Evolutionary conservation across 2,329 filamentous ascomycete genomes (phyloP).

Genomic region (Aspergillus japonicus): DNA sequence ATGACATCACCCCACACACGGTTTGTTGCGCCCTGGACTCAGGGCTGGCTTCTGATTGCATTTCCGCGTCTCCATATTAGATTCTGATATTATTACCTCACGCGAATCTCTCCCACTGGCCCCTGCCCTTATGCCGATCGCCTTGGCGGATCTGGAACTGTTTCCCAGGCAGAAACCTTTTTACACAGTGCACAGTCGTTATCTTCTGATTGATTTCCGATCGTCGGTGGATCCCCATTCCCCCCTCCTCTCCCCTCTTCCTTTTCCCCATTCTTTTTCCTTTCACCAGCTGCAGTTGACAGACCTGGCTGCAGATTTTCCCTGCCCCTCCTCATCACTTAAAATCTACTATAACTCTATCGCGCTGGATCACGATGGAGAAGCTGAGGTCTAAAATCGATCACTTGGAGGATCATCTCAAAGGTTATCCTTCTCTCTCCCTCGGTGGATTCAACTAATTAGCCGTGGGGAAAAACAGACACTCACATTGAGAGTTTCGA

Average conservation of each 20-base stretch:
- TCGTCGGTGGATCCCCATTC: neutral
- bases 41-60: neutral
- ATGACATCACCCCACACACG: conserved; percentile 6
- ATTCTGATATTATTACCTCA: neutral
- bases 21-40: neutral
- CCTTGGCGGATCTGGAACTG: neutral
- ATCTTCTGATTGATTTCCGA: neutral
- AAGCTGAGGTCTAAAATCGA: conserved; percentile 27
- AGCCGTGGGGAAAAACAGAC: conserved; percentile 22
- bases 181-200: neutral
- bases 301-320: neutral
- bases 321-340: neutral
- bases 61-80: neutral
- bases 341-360: neutral
- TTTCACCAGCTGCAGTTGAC: neutral
- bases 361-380: conserved; percentile 22
- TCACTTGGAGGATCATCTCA: conserved; percentile 27
- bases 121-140: neutral
- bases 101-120: neutral
- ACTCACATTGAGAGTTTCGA: conserved; percentile 45
- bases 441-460: conserved; percentile 2
- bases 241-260: neutral
- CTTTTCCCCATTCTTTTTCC: conserved; percentile 1
- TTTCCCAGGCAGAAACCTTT: conserved; percentile 1
- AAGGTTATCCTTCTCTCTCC: conserved; percentile 21